Evolutionary conservation across 2,329 filamentous ascomycete genomes (phyloP), one percentile per base, ranked within the genome.

Genomic region (Sclerotinia nivalis): DNA sequence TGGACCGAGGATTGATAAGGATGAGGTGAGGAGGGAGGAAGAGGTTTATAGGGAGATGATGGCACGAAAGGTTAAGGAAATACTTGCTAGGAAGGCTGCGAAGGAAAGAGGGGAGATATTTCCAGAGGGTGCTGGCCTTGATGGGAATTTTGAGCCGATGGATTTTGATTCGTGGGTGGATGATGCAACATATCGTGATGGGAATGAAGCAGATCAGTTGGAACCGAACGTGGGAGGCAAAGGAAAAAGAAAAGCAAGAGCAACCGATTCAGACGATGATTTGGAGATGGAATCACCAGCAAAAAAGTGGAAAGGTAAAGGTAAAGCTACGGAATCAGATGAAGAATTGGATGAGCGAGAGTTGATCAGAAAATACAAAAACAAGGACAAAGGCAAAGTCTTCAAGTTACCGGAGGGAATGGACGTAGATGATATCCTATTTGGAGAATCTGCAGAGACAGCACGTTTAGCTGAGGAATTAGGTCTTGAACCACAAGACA

Each of bases 301-400:
- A 20, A 61, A 49, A 22, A 61, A 40, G 47, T 68, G 65, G 52
- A 67, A 67, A 43, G 65, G 65, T 10, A 67, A 67, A 28, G 65
- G 37, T 2, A 60, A 47, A 20, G 65, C 52, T 13, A 28, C 31
- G 6, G 52, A 49, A 25, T 61, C 43, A 12, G 66, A 62, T 61
- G 28, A 22, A 18, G 66, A 68, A 34, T n/a, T 60, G 34, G 55
- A 68, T 22, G 40, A 61, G 9, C 2, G 13, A 20, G 31, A 67
- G 15, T 28, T 60, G 7, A 40, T 40, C 2, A 56, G 40, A 5
- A 67, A 47, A 25, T 67, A 56, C 12, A n/a, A 22, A 9, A 5
- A n/a, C 1, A 40, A 37, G 9, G 47, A n/a, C 15, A 64, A 64
- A 13, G 12, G 6, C 31, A 49, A 34, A 37, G 8, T 18, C 13